These are phyloP conservation scores for Tetraselmis chui DNA, from an alignment of 139 green algal species.

Conservation along the genomic window DNA sequence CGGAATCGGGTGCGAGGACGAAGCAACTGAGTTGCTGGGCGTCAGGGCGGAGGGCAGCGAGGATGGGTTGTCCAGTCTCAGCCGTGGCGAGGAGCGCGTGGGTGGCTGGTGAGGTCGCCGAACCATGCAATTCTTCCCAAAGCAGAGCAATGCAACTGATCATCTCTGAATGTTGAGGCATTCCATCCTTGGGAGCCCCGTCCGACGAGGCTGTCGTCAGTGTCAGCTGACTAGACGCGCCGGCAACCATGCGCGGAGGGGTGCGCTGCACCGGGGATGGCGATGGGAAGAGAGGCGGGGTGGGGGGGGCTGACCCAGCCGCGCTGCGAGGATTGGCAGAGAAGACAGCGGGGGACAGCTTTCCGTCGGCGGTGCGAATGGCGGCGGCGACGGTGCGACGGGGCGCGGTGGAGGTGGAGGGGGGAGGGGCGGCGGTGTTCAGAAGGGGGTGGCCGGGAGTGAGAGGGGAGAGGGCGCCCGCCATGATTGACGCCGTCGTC, in stretches of 20 bases:
- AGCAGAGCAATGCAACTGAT: slow-evolving; percentile 9
- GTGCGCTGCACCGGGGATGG: too few relatives aligned
- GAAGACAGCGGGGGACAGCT: slow-evolving; percentile 34
- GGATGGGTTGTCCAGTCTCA: slow-evolving; percentile 26
- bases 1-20: background rate
- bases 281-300: too few relatives aligned
- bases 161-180: slow-evolving; percentile 11
- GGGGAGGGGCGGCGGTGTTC: background rate
- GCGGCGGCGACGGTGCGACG: slow-evolving; percentile 9
- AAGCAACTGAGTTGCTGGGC: slow-evolving; percentile 2
- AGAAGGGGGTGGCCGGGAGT: background rate
- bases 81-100: slow-evolving; percentile 26
- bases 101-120: slow-evolving; percentile 1
- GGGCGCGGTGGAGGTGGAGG: background rate
- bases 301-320: background rate
- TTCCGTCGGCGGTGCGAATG: slow-evolving; percentile 29
- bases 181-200: too few relatives aligned
- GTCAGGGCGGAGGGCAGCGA: slow-evolving; percentile 31
- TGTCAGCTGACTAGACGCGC: too few relatives aligned
- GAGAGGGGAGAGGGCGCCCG: slow-evolving; percentile 10
- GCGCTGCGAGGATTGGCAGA: slow-evolving; percentile 12
- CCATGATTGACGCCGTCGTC: background rate
- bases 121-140: slow-evolving; percentile 23
- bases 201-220: too few relatives aligned
- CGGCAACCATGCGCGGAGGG: too few relatives aligned